phyloP scores from a whole-genome alignment of 2,329 filamentous ascomycete genomes.

The Fusarium sp. region DNA sequence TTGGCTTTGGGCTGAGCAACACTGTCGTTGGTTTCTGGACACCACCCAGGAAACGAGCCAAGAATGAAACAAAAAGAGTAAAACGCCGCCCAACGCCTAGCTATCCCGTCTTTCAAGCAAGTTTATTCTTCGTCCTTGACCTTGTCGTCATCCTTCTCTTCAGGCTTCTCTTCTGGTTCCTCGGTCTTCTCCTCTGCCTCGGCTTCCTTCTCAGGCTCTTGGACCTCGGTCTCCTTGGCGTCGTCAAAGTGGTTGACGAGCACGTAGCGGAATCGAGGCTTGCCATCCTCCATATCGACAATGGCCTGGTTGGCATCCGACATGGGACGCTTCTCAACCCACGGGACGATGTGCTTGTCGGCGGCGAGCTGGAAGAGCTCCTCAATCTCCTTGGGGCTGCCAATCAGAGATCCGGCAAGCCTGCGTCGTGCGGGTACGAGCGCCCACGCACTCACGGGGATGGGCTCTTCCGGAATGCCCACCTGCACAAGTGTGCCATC shows the following conservation, averaged over 20 bases:
- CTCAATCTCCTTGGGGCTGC: slow-evolving; percentile 66
- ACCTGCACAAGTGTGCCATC: slow-evolving; percentile 72
- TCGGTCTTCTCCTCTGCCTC: not conserved
- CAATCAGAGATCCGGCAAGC: slow-evolving; percentile 55
- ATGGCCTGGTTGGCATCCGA: slow-evolving; percentile 66
- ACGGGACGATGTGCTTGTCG: slow-evolving; percentile 66
- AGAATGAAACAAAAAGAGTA: not conserved
- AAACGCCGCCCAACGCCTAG: slow-evolving; percentile 8
- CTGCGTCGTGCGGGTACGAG: slow-evolving; percentile 22
- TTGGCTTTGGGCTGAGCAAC: not conserved
- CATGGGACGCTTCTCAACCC: slow-evolving; percentile 66
- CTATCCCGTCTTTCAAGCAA: not conserved
- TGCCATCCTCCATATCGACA: slow-evolving; percentile 66
- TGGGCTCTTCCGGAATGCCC: slow-evolving; percentile 61
- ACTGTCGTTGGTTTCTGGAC: not conserved
- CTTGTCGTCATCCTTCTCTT: slow-evolving; percentile 1
- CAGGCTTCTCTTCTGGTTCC: not conserved
- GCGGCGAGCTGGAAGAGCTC: slow-evolving; percentile 70
- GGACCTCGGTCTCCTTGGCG: not conserved
- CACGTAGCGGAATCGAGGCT: slow-evolving; percentile 61
- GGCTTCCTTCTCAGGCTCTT: not conserved
- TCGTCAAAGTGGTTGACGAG: slow-evolving; percentile 47
- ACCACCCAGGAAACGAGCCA: not conserved
- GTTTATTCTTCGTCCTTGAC: slow-evolving; percentile 5
- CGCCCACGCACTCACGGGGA: slow-evolving; percentile 34